phyloP scores from a whole-genome alignment of 441 rosid species.

The Geranium incanum region DNA sequence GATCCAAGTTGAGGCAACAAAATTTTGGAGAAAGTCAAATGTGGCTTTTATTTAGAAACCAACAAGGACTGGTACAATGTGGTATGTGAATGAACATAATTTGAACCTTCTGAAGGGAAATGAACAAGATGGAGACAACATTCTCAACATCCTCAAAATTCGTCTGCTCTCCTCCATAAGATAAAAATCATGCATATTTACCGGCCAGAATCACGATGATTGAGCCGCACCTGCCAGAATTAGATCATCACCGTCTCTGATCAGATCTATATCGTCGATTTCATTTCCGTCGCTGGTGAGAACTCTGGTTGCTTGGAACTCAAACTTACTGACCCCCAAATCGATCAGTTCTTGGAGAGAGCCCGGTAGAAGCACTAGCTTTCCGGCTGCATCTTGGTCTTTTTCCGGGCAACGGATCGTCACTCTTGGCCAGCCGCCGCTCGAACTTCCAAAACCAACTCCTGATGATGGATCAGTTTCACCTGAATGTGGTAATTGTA shows the following conservation, averaged over 20 bases:
- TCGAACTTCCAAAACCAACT: not conserved
- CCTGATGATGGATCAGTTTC: not conserved
- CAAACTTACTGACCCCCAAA: not conserved
- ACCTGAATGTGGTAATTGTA: not conserved
- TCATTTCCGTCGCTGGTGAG: not conserved
- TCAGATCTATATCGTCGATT: not conserved
- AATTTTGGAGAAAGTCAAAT: not conserved
- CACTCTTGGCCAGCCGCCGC: not conserved
- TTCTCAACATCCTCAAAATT: too few species aligned
- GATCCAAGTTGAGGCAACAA: not conserved
- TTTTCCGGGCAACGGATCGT: not conserved
- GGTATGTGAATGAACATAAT: not conserved
- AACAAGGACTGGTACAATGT: not conserved
- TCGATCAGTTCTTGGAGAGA: not conserved
- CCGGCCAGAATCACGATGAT: not conserved
- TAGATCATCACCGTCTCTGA: not conserved
- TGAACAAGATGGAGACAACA: too few species aligned
- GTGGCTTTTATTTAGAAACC: not conserved
- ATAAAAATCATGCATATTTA: not conserved
- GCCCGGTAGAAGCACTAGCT: not conserved
- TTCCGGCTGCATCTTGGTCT: not conserved
- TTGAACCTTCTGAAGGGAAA: too few species aligned
- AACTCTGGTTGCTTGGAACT: not conserved
- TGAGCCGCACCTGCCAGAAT: not conserved
- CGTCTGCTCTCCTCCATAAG: not conserved